These are phyloP conservation scores for Paraglomus brasilianum DNA, from an alignment of 192 early-diverging fungal species.

Conservation along the genomic window DNA sequence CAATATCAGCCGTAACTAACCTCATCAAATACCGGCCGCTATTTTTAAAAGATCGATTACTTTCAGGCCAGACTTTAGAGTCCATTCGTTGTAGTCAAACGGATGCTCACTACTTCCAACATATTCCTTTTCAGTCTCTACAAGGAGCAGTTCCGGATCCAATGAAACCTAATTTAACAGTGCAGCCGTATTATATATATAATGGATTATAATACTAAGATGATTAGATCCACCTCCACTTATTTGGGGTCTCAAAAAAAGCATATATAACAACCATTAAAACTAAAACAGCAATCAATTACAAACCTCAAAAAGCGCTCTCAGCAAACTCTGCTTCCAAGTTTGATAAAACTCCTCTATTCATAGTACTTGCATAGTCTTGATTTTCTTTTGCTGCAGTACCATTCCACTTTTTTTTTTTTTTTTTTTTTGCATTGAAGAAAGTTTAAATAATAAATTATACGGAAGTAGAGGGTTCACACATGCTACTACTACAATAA, in stretches of 20 bases:
- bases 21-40: constrained; percentile 21
- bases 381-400: constrained; percentile 16
- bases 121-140: constrained; percentile 27
- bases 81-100: constrained; percentile 17
- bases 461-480: constrained; percentile 14
- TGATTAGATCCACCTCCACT: constrained; percentile 9
- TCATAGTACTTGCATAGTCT: constrained; percentile 23
- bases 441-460: constrained; percentile 27
- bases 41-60: constrained; percentile 32
- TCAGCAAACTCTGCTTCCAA: constrained; percentile 9
- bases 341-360: constrained; percentile 22
- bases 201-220: constrained; percentile 4
- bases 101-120: constrained; percentile 5
- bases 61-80: constrained; percentile 2
- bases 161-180: constrained; percentile 25
- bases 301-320: constrained; percentile 20
- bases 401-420: constrained; percentile 23
- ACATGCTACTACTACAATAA: too few species aligned
- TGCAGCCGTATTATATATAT: constrained; percentile 14
- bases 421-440: neutral
- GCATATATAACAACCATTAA: constrained; percentile 25
- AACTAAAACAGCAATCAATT: constrained; percentile 19
- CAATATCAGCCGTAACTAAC: constrained; percentile 20
- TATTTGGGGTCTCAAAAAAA: constrained; percentile 16
- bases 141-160: constrained; percentile 17